A percentile compares a stretch with the other conserved stretches of the same genome.
phyloP scores from a whole-genome alignment of 495 filamentous ascomycete species.

The Aspergillus taichungensis region DNA sequence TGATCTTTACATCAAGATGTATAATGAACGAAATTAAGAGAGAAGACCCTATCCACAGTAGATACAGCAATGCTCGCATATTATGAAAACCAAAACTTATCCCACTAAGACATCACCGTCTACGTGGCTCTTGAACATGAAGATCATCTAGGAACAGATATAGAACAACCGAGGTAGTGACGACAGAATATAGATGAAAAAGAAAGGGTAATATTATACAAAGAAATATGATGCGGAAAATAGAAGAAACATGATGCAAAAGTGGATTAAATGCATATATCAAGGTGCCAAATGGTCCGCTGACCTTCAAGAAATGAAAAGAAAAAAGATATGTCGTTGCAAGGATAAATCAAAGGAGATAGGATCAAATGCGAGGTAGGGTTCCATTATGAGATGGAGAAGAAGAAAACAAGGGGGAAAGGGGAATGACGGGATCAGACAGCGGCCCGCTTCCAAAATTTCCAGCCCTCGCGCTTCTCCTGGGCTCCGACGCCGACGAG shows the following conservation, averaged over 20 bases:
- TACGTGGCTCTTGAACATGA: too few species aligned
- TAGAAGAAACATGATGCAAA: not conserved
- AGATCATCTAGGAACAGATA: too few species aligned
- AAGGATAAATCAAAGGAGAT: not conserved
- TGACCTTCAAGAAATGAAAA: not conserved
- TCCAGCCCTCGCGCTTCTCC: conserved; percentile 76
- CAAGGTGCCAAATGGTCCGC: not conserved
- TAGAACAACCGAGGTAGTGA: too few species aligned
- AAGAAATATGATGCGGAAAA: not conserved
- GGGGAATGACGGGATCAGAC: conserved; percentile 3
- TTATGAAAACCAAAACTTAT: too few species aligned
- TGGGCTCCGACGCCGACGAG: conserved; percentile 53
- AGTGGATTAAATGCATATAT: conserved; percentile 7
- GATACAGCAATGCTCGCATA: too few species aligned
- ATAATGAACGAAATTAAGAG: not conserved
- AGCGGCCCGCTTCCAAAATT: conserved; percentile 68
- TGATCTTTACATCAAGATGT: conserved; percentile 2
- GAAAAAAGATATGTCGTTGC: not conserved
- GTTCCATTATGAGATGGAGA: too few species aligned
- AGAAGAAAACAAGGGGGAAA: not conserved
- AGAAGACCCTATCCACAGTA: too few species aligned
- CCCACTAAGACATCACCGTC: too few species aligned
- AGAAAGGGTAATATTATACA: not conserved
- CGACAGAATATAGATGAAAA: not conserved
- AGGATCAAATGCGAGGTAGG: not conserved